Evolutionary conservation across 352 stramenopile genomes (phyloP), one percentile per base, ranked within the genome.

Genomic region (Phytophthora capsici): DNA sequence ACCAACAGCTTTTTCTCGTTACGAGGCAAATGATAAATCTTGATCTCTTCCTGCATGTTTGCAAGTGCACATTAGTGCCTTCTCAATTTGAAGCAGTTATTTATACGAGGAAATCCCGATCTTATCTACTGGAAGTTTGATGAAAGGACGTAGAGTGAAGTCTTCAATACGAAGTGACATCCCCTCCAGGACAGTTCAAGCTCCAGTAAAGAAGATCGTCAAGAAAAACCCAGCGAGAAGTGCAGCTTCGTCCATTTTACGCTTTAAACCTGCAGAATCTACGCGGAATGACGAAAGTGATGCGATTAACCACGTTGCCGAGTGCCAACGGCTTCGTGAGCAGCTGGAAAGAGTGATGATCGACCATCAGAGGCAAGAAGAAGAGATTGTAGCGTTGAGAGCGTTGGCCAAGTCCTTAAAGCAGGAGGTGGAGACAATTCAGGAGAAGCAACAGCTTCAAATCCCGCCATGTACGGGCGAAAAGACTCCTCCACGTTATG

Each of bases 311-410:
- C 43, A 74, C 28, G 60, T 57, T 16, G 53, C 28, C 6, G 78
- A 88, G 25, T 86, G 76, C 25, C 61, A 62, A 25, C 66, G 66
- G 1, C 64, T 90, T 41, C 77, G 82, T n/a, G 69, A 73, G 25
- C 70, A 88, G 36, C 50, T 90, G 6, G 66, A 88, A 54, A 67
- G 69, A 23, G 71, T 82, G 6, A 48, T 89, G 20, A 38, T 62
- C 0, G 69, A 86, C 37, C 74, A 84, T n/a, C 60, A 82, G 37
- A 70, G 73, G 20, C 80, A 88, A 61, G 68, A 79, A 43, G 80
- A 90, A 22, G 82, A 89, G 57, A 82, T 90, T 36, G 73, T 87
- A 6, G 82, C 76, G 9, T 38, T 90, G 10, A 74, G 80, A 50
- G 78, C 79, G 13, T 55, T 90, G 6, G 82, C 80, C 12, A 76